Percentiles rank a stretch among this genome's conserved stretches.
Conservation (phyloP, 768 basidiomycete species). For the Paxillus involutus region DNA sequence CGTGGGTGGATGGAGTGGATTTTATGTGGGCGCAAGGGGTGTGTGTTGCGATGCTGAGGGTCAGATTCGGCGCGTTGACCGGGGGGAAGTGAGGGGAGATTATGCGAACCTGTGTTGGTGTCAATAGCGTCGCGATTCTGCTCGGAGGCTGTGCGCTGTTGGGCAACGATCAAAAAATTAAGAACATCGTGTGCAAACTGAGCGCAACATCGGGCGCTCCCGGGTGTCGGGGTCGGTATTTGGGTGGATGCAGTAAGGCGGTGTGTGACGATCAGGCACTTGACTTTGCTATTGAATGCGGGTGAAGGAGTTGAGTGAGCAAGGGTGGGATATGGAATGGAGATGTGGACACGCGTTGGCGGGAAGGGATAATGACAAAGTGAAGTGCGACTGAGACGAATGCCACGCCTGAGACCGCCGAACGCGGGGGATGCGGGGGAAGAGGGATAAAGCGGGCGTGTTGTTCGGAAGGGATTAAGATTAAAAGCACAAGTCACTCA, state of each 20-base stretch:
- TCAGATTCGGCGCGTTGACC: background rate
- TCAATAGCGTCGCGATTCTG: background rate
- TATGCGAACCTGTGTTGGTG: background rate
- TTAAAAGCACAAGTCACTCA: background rate
- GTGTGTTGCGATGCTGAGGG: background rate
- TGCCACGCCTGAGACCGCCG: background rate
- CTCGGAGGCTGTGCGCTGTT: background rate
- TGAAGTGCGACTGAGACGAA: background rate
- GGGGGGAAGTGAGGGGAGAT: background rate
- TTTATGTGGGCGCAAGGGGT: background rate
- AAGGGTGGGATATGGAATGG: background rate
- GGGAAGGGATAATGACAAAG: background rate
- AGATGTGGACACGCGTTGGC: background rate
- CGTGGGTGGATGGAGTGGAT: background rate
- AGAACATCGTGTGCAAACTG: background rate
- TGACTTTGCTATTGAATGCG: background rate
- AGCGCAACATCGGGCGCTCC: too few species aligned
- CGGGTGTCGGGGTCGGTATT: background rate
- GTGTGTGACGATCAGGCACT: background rate
- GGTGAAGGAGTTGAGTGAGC: background rate
- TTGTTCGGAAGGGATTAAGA: background rate
- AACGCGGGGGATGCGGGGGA: background rate
- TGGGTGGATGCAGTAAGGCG: background rate
- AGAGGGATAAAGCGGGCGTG: background rate
- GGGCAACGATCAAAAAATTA: background rate